Evolutionary conservation across 2,329 filamentous ascomycete genomes (phyloP), one percentile per base, ranked within the genome.

Genomic region (Ophiostoma australiae): DNA sequence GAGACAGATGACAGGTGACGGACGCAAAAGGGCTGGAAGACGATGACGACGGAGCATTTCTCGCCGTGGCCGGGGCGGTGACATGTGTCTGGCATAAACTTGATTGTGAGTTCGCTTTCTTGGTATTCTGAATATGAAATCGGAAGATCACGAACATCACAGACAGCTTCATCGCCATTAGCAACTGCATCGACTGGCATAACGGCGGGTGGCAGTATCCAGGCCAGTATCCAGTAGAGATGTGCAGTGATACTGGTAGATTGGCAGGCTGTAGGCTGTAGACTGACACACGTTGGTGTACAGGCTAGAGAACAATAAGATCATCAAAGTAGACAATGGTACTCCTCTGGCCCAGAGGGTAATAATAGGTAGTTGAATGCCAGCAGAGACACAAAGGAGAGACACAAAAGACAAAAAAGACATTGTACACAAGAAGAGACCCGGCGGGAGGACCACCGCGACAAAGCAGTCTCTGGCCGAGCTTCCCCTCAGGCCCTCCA

Each of bases 291-390:
- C 23, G n/a, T 23, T 55, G 48, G 10, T 55, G 15, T 23, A 55
- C 48, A n/a, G 48, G n/a, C 52, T 58, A 58, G 23, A 63, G 58
- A 33, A 27, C 58, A 63, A 63, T 63, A 33, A n/a, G 58, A 63
- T 63, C 58, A 4, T 7, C 23, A 63, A 63, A 33, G 58, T 63
- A 3, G 27, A 33, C 5, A 4, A 63, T 63, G 52, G 23, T 20
- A 39, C 15, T 17, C 15, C 41, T 48, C 7, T n/a, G 15, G 44
- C 11, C 37, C 17, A 48, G 44, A 44, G 41, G 15, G 41, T 44
- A 44, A 17, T 4, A 17, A 5, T 23, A 48, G 17, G 1, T 23
- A 23, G n/a, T 20, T 55, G 52, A 27, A 31, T 58, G 52, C 20
- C 23, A 23, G 6, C 52, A 27, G 52, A 58, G 23, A 52, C 48